Evolutionary conservation across 345 rosid genomes (phyloP).

Genomic region (Kandelia obovata): DNA sequence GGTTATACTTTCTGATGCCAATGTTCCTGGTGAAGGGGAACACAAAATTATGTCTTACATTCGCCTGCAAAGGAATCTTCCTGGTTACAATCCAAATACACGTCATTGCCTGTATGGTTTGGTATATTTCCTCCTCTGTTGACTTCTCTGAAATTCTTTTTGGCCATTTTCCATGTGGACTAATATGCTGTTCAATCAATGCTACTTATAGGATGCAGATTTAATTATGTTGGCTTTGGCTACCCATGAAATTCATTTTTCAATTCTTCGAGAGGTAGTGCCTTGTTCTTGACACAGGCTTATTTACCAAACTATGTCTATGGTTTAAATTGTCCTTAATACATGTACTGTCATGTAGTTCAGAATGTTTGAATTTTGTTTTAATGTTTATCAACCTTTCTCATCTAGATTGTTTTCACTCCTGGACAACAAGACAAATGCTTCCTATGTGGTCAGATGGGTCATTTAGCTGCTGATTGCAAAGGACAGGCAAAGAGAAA

Average conservation of each 20-base stretch:
- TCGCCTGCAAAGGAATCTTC: slow-evolving; percentile 85
- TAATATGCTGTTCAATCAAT: slow-evolving; percentile 15
- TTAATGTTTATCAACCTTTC: not conserved
- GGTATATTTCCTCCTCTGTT: slow-evolving; percentile 49
- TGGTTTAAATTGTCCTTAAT: not conserved
- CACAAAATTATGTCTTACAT: slow-evolving; percentile 91
- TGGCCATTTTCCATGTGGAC: slow-evolving; percentile 4
- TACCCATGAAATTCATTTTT: slow-evolving; percentile 88
- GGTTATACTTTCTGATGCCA: slow-evolving; percentile 98
- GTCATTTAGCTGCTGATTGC: slow-evolving; percentile 83
- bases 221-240: slow-evolving; percentile 96
- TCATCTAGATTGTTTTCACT: slow-evolving; percentile 61
- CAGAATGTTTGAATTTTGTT: not conserved
- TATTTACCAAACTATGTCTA: no score
- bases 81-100: slow-evolving; percentile 86
- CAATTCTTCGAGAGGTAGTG: slow-evolving; percentile 93
- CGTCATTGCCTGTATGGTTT: slow-evolving; percentile 92
- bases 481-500: slow-evolving; percentile 85
- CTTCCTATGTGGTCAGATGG: slow-evolving; percentile 93
- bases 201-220: slow-evolving; percentile 81
- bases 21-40: slow-evolving; percentile 99
- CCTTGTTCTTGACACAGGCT: not conserved
- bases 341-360: not conserved
- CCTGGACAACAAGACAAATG: slow-evolving; percentile 84
- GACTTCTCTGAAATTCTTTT: not conserved